Conservation (phyloP, 768 basidiomycete species). For the Lactarius deliciosus region DNA sequence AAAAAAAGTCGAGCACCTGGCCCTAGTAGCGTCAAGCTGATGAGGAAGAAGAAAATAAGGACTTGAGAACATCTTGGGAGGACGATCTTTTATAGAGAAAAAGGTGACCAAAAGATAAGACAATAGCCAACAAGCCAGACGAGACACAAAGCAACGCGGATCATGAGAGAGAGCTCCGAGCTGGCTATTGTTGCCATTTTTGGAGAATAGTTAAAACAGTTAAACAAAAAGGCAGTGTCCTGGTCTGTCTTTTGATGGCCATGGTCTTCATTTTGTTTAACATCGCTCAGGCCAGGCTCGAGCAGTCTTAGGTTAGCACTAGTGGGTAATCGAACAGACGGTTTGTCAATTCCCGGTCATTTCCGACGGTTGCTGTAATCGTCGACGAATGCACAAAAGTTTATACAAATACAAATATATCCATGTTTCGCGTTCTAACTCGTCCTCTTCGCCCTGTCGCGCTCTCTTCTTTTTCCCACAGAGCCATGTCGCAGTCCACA, state of each 20-base stretch:
- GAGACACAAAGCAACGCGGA: neutral
- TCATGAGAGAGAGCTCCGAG: neutral
- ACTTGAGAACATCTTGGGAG: neutral
- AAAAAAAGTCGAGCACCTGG: constrained; percentile 22
- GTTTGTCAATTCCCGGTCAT: neutral
- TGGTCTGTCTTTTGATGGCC: neutral
- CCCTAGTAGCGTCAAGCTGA: constrained; percentile 25
- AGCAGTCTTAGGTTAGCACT: neutral
- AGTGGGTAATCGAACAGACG: neutral
- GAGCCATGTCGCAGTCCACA: constrained; percentile 26
- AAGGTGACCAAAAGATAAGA: constrained; percentile 3
- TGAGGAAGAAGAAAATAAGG: neutral
- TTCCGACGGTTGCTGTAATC: neutral
- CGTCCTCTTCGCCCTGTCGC: constrained; percentile 33
- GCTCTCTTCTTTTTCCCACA: constrained; percentile 8
- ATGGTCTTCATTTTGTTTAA: neutral
- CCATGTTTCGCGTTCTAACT: constrained; percentile 37
- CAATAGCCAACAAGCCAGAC: constrained; percentile 5
- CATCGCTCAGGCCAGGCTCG: neutral
- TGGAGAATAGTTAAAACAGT: neutral
- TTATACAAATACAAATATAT: constrained; percentile 28
- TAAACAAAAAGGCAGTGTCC: neutral
- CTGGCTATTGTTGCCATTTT: neutral
- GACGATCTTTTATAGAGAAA: constrained; percentile 8
- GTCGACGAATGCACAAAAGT: no score